Base-by-base conservation (phyloP, 129 eudicot species). In the sunflower (Helianthus annuus) region DNA sequence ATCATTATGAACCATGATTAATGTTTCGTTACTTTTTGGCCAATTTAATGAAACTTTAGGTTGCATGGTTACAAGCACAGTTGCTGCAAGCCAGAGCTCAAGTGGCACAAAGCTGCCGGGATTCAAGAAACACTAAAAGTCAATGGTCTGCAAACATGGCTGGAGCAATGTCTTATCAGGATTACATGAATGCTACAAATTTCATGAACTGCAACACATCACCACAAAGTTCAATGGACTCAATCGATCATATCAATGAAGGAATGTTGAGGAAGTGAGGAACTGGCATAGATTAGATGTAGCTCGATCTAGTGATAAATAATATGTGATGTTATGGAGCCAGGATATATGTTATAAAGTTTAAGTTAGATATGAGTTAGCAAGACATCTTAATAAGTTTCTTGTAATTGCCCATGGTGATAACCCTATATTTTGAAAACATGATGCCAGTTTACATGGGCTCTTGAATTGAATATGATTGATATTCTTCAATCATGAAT, bases 11-110 rank as follows among this genome's bases (percentile, higher is more conserved):
- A 39, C 7, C 45, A 39, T 6, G 45, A 38, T 39, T 39, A 39
- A 5, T 39, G 7, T 5, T 39, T 39, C 8, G 5, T 5, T 7
- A 17, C 9, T 70, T 19, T 40, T 16, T 40, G 15, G 13, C 57
- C 57, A 40, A n/a, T 40, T 15, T 54, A 66, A 54, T 16, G 32
- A 27, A 27, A 27, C 32, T 27, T 27, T 27, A 92, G 98, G 98
- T 92, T 76, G 81, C 98, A 61, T 85, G 78, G 63, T 82, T 92
- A 78, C 98, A 92, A 87, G 85, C 95, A 16, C 98, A 92, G 71
- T 46, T 92, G 70, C 85, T 89, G 96, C 98, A 92, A 81, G 86
- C 67, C 34, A 92, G 81, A 71, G 80, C 95, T 17, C 96, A 87
- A 70, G 46, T 92, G 73, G 89, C 81, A 72, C 76, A 68, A 60